Base-by-base conservation (phyloP, 108 stramenopile genomes). In the Hondaea fermentalgiana region DNA sequence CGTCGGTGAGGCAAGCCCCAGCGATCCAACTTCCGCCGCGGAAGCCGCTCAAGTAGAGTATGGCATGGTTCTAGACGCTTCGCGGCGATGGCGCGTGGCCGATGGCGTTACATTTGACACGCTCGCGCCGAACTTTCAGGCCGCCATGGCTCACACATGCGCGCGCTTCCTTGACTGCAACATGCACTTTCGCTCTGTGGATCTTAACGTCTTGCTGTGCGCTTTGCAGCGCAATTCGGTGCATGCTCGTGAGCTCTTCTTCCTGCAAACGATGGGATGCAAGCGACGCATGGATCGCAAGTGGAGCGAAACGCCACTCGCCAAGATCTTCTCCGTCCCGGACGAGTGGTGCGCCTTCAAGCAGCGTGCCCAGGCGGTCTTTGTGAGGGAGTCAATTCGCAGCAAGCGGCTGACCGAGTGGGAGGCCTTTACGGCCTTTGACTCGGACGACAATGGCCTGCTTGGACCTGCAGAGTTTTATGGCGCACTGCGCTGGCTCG, bases 381-480 rank as follows among this genome's bases (percentile, higher is more conserved):
- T 83, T 72, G 49, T 90, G 19, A 4, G 76, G n/a, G 90, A 90
- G 17, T 14, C 90, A n/a, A 45, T 90, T 23, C 76, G 51, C 28
- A 21, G n/a, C 5, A 58, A 60, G 43, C n/a, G 87, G 6, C 25
- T 90, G 64, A 90, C 90, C 23, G 44, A 76, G 8, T 90, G 87
- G 87, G 90, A 90, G 57, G 87, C 90, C n/a, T 90, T 90, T 58
- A 88, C 87, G 23, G 90, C 90, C 60, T 88, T 90, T 87, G 90
- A 90, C 44, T 21, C 76, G 42, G 90, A 90, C 57, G 57, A 90
- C 23, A 90, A 88, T 28, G 90, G 90, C 55, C 19, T 90, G 53
- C 55, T 90, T 16, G 16, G 60, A 10, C 90, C 90, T 21, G 69
- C 87, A 44, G 90, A 90, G 87, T 88, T 87, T 45, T 90, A 88